phyloP scores from a whole-genome alignment of 768 basidiomycete species.

The Panaeolus papilionaceus region DNA sequence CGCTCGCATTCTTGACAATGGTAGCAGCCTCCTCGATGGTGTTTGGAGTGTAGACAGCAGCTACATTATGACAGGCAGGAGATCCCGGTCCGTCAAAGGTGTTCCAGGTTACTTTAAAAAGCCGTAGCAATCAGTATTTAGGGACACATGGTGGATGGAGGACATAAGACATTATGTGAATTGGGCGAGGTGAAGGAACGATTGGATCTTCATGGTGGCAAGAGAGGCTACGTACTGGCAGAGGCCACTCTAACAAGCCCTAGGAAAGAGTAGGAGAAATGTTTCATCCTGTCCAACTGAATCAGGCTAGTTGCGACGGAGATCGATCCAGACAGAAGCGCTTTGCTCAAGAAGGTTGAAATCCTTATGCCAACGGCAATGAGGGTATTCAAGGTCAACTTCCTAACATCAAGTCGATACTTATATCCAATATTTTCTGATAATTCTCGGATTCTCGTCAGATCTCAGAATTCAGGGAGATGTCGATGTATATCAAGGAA shows the following conservation, averaged over 20 bases:
- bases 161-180: neutral
- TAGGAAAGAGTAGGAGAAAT: slow-evolving; percentile 5
- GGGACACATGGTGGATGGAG: neutral
- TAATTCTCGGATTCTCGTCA: neutral
- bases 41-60: slow-evolving; percentile 37
- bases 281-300: neutral
- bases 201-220: neutral
- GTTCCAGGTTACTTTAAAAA: slow-evolving; percentile 22
- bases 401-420: neutral
- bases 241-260: neutral
- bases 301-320: neutral
- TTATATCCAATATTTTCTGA: neutral
- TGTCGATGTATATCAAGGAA: slow-evolving; percentile 1
- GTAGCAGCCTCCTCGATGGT: slow-evolving; percentile 38
- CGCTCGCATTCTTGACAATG: slow-evolving; percentile 40
- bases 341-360: neutral
- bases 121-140: neutral
- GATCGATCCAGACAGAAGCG: neutral
- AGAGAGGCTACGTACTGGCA: neutral
- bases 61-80: slow-evolving; percentile 40
- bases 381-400: neutral
- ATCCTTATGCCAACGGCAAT: slow-evolving; percentile 1
- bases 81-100: slow-evolving; percentile 43
- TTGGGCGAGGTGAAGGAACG: neutral
- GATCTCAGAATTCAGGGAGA: neutral